Evolutionary conservation across 257 asterid species (phyloP), one percentile per base, ranked within the genome.

Genomic region (Prunella vulgaris): DNA sequence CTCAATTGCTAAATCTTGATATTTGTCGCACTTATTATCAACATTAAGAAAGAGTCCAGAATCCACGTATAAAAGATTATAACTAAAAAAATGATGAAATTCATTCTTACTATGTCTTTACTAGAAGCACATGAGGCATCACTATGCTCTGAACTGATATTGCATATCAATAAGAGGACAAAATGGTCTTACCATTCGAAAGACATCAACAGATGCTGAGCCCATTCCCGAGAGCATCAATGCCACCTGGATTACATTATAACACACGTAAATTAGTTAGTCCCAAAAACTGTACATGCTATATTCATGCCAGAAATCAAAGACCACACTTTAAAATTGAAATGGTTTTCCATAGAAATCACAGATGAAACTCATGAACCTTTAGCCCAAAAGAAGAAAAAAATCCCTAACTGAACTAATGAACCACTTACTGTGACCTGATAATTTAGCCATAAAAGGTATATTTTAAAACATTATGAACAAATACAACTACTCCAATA

Each of bases 211-310:
- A 13, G 90, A 74, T 64, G 80, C 96, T n/a, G 90, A 65, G 17
- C 99, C 97, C 97, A 94, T 94, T 71, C 99, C 99, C 3, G 99
- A 81, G 33, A 94, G 90, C 97, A 94, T 94, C 78, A 94, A 69
- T 0, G 93, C 99, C 5, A 94, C 99, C 99, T 94, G 80, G 66
- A 64, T 64, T 71, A 69, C 77, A 79, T 38, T 22, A 54, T 14
- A 54, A 37, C 61, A 64, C 60, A 27, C 5, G 30, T 57, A 66
- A 71, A 35, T 69, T 32, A 65, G 69, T 24, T 37, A 60, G 24
- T 30, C 61, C 8, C 28, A 12, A 21, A 21, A 68, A 70, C 40
- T 25, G 10, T 61, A 21, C 12, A 60, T 14, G 24, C 67, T 53
- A 68, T 18, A 53, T 14, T 75, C 71, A 4, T 18, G 21, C 44